These are phyloP conservation scores for Hippophae gyantsensis DNA, from an alignment of 306 rosid genomes.

Conservation along the genomic window DNA sequence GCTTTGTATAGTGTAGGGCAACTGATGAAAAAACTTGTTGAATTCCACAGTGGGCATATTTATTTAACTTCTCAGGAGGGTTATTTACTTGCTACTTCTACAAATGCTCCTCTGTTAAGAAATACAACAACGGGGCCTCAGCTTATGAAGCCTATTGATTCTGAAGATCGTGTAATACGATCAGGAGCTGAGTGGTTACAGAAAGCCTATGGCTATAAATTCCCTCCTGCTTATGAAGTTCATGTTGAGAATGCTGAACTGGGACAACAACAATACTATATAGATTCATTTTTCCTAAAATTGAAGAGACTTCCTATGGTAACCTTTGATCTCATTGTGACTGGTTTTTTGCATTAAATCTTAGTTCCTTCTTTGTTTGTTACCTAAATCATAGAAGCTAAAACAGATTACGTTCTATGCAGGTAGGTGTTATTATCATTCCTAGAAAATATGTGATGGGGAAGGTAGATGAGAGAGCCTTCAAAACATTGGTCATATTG, in stretches of 20 bases:
- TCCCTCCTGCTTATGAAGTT: conserved; percentile 64
- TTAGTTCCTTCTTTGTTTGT: conserved; percentile 6
- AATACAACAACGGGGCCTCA: conserved; percentile 40
- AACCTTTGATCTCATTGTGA: conserved; percentile 18
- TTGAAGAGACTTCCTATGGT: conserved; percentile 97
- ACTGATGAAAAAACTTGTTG: conserved; percentile 87
- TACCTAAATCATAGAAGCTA: conserved; percentile 4
- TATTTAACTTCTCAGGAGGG: conserved; percentile 89
- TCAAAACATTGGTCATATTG: conserved; percentile 81
- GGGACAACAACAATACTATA: conserved; percentile 61
- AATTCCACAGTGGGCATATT: conserved; percentile 83
- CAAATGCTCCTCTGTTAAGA: conserved; percentile 60
- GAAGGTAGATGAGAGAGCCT: conserved; percentile 89
- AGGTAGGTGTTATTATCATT: conserved; percentile 95
- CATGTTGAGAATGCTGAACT: conserved; percentile 81
- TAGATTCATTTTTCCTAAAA: conserved; percentile 83
- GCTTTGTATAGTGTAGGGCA: conserved; percentile 82
- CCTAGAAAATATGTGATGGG: conserved; percentile 97
- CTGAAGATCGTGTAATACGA: conserved; percentile 51
- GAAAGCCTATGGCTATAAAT: conserved; percentile 54
- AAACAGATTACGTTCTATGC: conserved; percentile 27
- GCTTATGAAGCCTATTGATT: conserved; percentile 81
- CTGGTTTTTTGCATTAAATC: conserved; percentile 3
- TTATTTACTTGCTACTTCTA: conserved; percentile 83
- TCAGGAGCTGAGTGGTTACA: conserved; percentile 73